A percentile compares a stretch with the other conserved stretches of the same genome.
Evolutionary conservation across 345 rosid species (phyloP).

Genomic region (Aegle marmelos): DNA sequence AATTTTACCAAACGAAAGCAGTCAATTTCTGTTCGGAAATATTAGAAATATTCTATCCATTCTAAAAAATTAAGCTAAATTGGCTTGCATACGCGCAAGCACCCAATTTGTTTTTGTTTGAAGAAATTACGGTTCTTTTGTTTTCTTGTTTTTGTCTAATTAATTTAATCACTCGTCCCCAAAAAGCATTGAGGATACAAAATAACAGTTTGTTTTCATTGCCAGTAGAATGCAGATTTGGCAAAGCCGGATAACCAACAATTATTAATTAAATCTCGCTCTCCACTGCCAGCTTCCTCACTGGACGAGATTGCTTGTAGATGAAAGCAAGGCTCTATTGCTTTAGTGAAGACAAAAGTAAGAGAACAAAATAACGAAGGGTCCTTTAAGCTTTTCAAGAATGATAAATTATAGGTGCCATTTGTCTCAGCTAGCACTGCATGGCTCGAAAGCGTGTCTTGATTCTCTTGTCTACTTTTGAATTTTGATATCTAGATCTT

Average conservation of each 20-base stretch:
- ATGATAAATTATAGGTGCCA: no score
- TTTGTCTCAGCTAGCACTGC: no score
- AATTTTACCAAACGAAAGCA: no score
- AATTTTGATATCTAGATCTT: background rate
- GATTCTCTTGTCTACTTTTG: no score
- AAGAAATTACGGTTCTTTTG: background rate
- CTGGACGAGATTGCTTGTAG: background rate
- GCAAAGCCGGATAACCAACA: background rate
- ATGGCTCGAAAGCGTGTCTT: no score
- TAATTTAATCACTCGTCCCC: background rate
- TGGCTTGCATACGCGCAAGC: no score
- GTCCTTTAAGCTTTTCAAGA: conserved; percentile 2
- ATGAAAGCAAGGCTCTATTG: background rate
- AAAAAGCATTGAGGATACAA: background rate
- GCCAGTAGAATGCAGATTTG: background rate
- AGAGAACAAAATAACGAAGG: background rate
- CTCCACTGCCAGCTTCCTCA: no score
- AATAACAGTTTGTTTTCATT: background rate
- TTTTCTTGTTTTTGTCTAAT: background rate
- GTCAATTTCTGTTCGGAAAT: no score
- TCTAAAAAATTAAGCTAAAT: no score
- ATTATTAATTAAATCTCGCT: background rate
- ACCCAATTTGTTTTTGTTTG: no score
- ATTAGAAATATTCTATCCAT: no score
- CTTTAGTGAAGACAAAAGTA: background rate